phyloP scores from a whole-genome alignment of 306 rosid genomes.

The Vigna trinervia region DNA sequence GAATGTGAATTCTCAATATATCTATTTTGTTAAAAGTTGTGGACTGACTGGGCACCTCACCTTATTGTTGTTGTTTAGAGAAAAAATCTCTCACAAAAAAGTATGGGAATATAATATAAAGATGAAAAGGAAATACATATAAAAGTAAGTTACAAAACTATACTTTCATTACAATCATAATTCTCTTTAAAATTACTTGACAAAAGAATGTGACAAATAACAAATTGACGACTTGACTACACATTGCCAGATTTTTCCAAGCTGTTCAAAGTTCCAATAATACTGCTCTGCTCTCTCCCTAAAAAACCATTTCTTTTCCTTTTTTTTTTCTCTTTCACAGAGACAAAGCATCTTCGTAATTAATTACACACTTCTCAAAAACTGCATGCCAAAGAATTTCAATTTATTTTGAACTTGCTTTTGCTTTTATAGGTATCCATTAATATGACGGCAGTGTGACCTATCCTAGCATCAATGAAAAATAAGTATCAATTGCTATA shows the following conservation, averaged over 20 bases:
- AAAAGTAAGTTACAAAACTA: constrained; percentile 2
- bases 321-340: background rate
- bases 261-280: constrained; percentile 47
- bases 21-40: constrained; percentile 9
- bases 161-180: background rate
- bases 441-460: constrained; percentile 40
- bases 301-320: background rate
- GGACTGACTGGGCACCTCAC: constrained; percentile 31
- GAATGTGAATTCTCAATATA: background rate
- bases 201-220: constrained; percentile 45
- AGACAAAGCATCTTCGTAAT: background rate
- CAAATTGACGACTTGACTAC: constrained; percentile 49
- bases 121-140: background rate
- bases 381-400: background rate
- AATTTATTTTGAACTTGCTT: background rate
- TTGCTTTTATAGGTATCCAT: background rate
- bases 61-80: no score
- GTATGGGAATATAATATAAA: constrained; percentile 16
- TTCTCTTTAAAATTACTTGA: background rate
- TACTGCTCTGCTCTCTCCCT: constrained; percentile 16
- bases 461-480: constrained; percentile 48
- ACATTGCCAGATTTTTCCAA: constrained; percentile 35
- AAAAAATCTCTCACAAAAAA: background rate
- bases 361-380: background rate
- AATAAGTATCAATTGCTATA: constrained; percentile 37